Evolutionary conservation across 2,329 filamentous ascomycete species (phyloP).

Genomic region (Nemania abortiva): DNA sequence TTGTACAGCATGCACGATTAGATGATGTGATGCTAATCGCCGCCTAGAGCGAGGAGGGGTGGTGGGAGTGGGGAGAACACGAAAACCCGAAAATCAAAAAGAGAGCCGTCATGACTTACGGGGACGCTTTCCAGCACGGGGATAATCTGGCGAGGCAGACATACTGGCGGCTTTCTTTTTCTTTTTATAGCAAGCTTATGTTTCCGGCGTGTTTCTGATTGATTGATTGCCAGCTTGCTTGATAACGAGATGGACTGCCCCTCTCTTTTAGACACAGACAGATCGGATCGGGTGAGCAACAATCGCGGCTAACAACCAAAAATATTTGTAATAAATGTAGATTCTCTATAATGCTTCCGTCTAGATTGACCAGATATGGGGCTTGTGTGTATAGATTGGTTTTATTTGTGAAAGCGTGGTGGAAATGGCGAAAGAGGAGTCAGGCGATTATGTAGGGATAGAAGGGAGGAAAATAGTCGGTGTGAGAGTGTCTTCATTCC

Average conservation of each 20-base stretch:
- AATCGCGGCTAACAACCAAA: neutral
- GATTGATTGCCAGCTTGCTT: neutral
- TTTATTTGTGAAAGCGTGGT: neutral
- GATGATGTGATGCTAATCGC: neutral
- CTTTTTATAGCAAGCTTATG: neutral
- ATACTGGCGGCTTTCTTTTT: constrained; percentile 17
- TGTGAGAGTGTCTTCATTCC: constrained; percentile 23
- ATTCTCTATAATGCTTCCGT: neutral
- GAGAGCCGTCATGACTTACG: constrained; percentile 34
- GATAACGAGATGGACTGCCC: neutral
- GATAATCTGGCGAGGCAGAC: constrained; percentile 40
- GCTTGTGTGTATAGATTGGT: neutral
- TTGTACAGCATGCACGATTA: neutral
- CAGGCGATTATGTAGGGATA: constrained; percentile 12
- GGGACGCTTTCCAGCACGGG: constrained; percentile 42
- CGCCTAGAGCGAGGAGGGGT: neutral
- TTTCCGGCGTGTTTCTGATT: neutral
- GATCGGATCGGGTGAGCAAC: neutral
- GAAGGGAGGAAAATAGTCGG: constrained; percentile 17
- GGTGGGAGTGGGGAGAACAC: neutral
- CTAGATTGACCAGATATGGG: constrained; percentile 6
- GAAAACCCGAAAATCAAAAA: neutral
- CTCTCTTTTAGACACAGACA: neutral
- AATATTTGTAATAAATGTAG: constrained; percentile 12
- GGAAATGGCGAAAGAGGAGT: constrained; percentile 8